Evolutionary conservation across 495 filamentous ascomycete species (phyloP).

Genomic region (Aspergillus wentii): DNA sequence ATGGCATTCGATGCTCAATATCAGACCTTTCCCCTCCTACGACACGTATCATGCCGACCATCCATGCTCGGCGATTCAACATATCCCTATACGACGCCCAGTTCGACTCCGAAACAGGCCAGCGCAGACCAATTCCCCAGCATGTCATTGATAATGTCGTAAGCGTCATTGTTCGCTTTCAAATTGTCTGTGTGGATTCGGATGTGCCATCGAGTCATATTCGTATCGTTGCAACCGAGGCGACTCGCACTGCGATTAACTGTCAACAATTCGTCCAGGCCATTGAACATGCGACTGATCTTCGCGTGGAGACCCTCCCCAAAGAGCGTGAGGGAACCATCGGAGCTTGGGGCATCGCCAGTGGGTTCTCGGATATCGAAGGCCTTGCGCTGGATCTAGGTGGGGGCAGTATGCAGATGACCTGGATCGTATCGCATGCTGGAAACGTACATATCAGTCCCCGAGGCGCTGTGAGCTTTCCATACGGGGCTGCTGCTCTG

Average conservation of each 20-base stretch:
- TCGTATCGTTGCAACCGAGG: conserved; percentile 80
- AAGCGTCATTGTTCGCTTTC: conserved; percentile 62
- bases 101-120: conserved; percentile 35
- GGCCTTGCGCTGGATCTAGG: conserved; percentile 86
- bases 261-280: conserved; percentile 57
- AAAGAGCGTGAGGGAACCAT: conserved; percentile 80
- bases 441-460: conserved; percentile 49
- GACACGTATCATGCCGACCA: conserved; percentile 65
- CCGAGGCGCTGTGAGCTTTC: conserved; percentile 52
- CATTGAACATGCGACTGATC: conserved; percentile 57
- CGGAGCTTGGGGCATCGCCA: conserved; percentile 79
- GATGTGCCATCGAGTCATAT: conserved; percentile 60
- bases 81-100: conserved; percentile 93
- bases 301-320: conserved; percentile 64
- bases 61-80: conserved; percentile 71
- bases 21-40: conserved; percentile 67
- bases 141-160: conserved; percentile 60
- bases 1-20: conserved; percentile 93
- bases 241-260: conserved; percentile 78
- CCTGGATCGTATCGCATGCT: conserved; percentile 62
- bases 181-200: conserved; percentile 65
- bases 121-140: conserved; percentile 54
- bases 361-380: conserved; percentile 59
- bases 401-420: conserved; percentile 87
- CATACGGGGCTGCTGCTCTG: conserved; percentile 84